These are phyloP conservation scores for Akanthomyces uredinophilus DNA, from an alignment of 2,329 filamentous ascomycete genomes.

Conservation along the genomic window DNA sequence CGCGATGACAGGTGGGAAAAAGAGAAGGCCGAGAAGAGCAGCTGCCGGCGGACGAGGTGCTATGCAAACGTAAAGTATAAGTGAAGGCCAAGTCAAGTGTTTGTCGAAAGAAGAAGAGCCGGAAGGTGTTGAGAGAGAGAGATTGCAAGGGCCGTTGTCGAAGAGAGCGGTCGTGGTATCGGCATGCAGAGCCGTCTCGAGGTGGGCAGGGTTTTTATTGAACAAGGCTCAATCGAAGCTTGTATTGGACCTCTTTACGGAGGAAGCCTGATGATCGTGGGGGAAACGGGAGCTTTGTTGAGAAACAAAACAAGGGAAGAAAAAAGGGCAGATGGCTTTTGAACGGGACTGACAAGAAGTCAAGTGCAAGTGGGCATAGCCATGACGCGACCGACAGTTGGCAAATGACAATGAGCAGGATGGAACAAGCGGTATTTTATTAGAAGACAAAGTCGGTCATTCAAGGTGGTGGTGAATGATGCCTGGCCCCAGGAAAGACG, in stretches of 20 bases:
- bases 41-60: neutral
- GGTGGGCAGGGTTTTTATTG: neutral
- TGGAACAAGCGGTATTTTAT: neutral
- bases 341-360: neutral
- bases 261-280: neutral
- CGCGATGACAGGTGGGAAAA: neutral
- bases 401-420: neutral
- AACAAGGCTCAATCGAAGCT: neutral
- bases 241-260: neutral
- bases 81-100: constrained; percentile 6
- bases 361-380: neutral
- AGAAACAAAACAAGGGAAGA: constrained; percentile 2
- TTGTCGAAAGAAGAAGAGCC: neutral
- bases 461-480: constrained; percentile 2
- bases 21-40: neutral
- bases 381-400: constrained; percentile 1
- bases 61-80: constrained; percentile 5
- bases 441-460: neutral
- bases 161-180: neutral
- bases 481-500: neutral
- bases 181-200: neutral
- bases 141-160: neutral
- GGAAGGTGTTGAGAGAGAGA: neutral
- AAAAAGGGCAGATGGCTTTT: neutral
- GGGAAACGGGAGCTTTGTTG: neutral